These are phyloP conservation scores for Baffinella frigidus DNA, from an alignment of 208 protist genomes.

Conservation along the genomic window DNA sequence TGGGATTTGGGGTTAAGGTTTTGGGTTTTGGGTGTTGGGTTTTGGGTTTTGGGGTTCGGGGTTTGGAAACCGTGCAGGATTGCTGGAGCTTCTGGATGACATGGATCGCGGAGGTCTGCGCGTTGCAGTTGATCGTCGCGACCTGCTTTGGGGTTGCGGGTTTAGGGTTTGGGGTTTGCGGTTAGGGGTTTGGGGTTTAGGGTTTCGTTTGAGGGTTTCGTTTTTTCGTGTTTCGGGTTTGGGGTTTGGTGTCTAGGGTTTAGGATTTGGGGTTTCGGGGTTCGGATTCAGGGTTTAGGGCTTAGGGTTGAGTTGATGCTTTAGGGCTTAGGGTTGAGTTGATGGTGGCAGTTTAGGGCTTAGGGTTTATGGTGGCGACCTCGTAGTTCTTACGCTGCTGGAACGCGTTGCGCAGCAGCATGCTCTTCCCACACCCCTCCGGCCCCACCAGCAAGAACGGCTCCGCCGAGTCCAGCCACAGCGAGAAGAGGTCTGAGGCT, in stretches of 20 bases:
- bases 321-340: slow-evolving; percentile 94
- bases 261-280: no score
- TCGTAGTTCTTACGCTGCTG: slow-evolving; percentile 72
- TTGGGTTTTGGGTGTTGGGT: no score
- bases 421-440: slow-evolving; percentile 92
- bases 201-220: no score
- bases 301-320: no score
- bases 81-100: slow-evolving; percentile 94
- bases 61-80: slow-evolving; percentile 85
- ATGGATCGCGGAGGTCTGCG: slow-evolving; percentile 88
- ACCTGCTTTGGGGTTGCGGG: no score
- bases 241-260: no score
- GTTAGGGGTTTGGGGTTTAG: no score
- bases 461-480: slow-evolving; percentile 68
- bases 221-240: no score
- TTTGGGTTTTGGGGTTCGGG: no score
- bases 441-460: slow-evolving; percentile 94
- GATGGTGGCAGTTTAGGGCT: slow-evolving; percentile 89
- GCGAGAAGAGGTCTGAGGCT: slow-evolving; percentile 80
- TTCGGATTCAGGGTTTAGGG: no score
- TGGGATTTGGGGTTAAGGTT: no score
- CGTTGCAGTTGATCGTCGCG: slow-evolving; percentile 85
- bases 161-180: no score
- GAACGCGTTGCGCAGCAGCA: slow-evolving; percentile 88
- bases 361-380: slow-evolving; percentile 87